Evolutionary conservation across 2,329 filamentous ascomycete genomes (phyloP), one percentile per base, ranked within the genome.

Genomic region (Pleurostoma richardsiae): DNA sequence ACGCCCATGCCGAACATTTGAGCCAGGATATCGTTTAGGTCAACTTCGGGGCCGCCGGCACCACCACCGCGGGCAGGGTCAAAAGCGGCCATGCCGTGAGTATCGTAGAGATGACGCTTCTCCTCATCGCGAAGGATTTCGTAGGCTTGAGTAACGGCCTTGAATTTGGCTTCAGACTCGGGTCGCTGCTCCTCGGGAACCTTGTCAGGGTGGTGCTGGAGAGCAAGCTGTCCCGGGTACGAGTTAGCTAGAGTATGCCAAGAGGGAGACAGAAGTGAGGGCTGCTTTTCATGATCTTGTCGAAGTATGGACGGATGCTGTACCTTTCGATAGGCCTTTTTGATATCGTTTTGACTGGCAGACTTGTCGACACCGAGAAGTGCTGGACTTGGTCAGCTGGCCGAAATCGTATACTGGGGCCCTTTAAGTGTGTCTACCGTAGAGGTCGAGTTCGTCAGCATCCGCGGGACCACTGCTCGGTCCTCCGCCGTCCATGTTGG

Each of bases 51-150:
- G 19, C 82, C 85, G 27, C 80, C 82, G 61, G 74, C 74, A 39
- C 74, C 76, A 45, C 85, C 84, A 48, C 81, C 79, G 46, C 82
- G 74, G 36, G 82, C 83, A 43, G 87, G 82, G 63, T 96, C 90
- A 63, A 99, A 97, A 49, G 92, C 94, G 40, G 88, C 82, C 91
- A 97, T 96, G 71, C 94, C 94, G 64, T 96, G 89, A 52, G 83
- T 84, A 63, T 99, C 94, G 73, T 99, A 99, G 52, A 95, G 71
- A 47, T 88, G 79, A 60, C 94, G 86, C 68, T 95, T 96, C 52
- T 97, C 83, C 53, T 97, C 92, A 76, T 99, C 92, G 70, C 83
- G 86, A 47, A 99, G 89, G 63, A 99, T 97, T 65, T 99, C 94
- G 75, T 99, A 99, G 57, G 94, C 94, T 71, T 95, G 86, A 50